Percentiles rank a stretch among this genome's conserved stretches.
These are phyloP conservation scores for Podaxis sp. DNA, from an alignment of 768 basidiomycete species.

Conservation along the genomic window DNA sequence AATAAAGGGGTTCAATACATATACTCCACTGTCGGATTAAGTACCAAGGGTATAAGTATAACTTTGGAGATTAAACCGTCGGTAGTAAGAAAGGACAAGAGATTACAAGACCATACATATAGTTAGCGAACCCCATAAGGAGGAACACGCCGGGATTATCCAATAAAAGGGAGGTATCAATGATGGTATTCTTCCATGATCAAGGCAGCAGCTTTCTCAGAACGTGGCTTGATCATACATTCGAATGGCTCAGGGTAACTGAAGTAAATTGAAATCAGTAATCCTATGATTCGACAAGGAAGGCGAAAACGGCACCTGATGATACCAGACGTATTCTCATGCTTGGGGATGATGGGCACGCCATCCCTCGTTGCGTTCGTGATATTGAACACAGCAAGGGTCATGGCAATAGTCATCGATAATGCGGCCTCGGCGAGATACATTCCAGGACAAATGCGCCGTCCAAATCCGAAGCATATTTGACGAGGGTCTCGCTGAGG, in stretches of 20 bases:
- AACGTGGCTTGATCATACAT: conserved; percentile 29
- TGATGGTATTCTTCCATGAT: conserved; percentile 21
- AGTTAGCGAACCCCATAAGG: too few relatives aligned
- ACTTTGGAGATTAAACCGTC: too few relatives aligned
- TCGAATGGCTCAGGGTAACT: conserved; percentile 32
- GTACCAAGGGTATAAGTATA: too few relatives aligned
- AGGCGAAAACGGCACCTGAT: conserved; percentile 37
- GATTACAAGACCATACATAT: background rate
- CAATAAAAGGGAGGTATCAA: background rate
- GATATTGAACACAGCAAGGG: conserved; percentile 50
- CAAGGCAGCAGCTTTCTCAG: conserved; percentile 24
- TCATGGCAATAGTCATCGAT: conserved; percentile 42
- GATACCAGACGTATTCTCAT: conserved; percentile 43
- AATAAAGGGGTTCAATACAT: too few relatives aligned
- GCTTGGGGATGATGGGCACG: conserved; percentile 42
- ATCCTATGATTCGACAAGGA: background rate
- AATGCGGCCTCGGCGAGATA: conserved; percentile 52
- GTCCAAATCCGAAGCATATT: conserved; percentile 47
- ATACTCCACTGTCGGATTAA: too few relatives aligned
- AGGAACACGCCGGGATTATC: background rate
- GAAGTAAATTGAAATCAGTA: background rate
- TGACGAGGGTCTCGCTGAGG: conserved; percentile 41
- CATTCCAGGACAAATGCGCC: conserved; percentile 48
- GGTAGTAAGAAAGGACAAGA: background rate
- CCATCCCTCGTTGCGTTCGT: conserved; percentile 44